Evolutionary conservation across 352 stramenopile species (phyloP).

Genomic region (Plasmopara halstedii): DNA sequence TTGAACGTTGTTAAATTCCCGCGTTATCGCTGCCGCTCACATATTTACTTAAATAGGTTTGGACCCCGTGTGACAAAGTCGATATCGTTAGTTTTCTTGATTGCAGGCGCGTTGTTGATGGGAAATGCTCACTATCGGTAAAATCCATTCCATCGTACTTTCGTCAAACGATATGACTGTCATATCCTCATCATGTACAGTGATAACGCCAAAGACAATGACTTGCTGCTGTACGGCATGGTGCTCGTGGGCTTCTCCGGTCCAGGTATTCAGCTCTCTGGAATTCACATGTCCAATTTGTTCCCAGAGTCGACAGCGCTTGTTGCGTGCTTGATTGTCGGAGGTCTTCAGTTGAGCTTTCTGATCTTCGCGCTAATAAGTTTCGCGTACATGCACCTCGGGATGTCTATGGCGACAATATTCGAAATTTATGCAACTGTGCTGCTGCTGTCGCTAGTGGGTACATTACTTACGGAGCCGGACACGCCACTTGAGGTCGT

Average conservation of each 20-base stretch:
- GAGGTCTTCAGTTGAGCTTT: conserved; percentile 63
- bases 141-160: neutral
- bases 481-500: conserved; percentile 39
- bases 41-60: conserved; percentile 22
- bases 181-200: conserved; percentile 1
- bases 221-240: conserved; percentile 57
- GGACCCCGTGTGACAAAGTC: conserved; percentile 48
- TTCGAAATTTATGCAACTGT: conserved; percentile 48
- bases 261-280: conserved; percentile 54
- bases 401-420: conserved; percentile 32
- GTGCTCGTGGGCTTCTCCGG: conserved; percentile 54
- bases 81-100: conserved; percentile 39
- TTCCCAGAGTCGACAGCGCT: conserved; percentile 60
- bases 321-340: conserved; percentile 65
- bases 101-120: conserved; percentile 40
- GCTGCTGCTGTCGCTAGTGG: conserved; percentile 39
- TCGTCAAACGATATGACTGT: neutral
- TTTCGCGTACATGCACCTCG: conserved; percentile 31
- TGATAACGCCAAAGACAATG: conserved; percentile 17
- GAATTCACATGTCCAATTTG: conserved; percentile 70
- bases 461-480: conserved; percentile 46
- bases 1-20: neutral
- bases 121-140: conserved; percentile 37
- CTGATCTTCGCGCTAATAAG: conserved; percentile 65
- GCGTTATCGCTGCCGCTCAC: neutral